Evolutionary conservation across 352 stramenopile genomes (phyloP).

Genomic region (Pythium phragmiticola): DNA sequence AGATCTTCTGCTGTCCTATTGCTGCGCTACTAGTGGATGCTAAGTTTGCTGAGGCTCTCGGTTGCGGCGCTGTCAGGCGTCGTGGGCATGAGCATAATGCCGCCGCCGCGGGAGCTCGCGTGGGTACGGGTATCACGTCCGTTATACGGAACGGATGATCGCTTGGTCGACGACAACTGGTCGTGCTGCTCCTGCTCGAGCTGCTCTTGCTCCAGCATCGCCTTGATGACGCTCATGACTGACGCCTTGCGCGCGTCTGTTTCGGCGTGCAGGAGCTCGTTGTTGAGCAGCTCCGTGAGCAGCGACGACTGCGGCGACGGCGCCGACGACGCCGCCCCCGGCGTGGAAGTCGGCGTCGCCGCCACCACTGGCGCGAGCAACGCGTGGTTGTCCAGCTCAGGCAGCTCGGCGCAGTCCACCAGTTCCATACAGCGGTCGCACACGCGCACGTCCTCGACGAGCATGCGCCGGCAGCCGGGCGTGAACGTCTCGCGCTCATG

Average conservation of each 20-base stretch:
- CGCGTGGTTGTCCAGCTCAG: slow-evolving; percentile 32
- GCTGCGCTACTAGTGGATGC: not conserved
- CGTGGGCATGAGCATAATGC: slow-evolving; percentile 16
- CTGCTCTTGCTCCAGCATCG: slow-evolving; percentile 47
- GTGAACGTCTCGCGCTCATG: slow-evolving; percentile 29
- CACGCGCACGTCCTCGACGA: slow-evolving; percentile 40
- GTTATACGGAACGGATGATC: not conserved
- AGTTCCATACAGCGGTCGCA: slow-evolving; percentile 62
- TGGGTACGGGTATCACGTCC: not conserved
- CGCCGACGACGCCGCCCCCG: not conserved
- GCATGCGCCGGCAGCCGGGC: slow-evolving; percentile 17
- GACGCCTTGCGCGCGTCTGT: slow-evolving; percentile 37
- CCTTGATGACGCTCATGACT: slow-evolving; percentile 52
- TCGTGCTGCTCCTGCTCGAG: not conserved
- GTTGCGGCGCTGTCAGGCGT: not conserved
- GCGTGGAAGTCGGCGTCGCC: slow-evolving; percentile 23
- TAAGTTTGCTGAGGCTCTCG: not conserved
- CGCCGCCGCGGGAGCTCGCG: slow-evolving; percentile 7
- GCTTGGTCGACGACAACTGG: not conserved
- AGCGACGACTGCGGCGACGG: slow-evolving; percentile 17
- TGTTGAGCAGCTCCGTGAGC: slow-evolving; percentile 44
- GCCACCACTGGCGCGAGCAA: slow-evolving; percentile 32
- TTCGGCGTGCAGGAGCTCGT: slow-evolving; percentile 35
- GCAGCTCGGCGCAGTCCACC: slow-evolving; percentile 51
- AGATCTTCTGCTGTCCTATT: not conserved